Conservation (phyloP, 2,329 filamentous ascomycete species). For the Aspergillus novofumigatus region DNA sequence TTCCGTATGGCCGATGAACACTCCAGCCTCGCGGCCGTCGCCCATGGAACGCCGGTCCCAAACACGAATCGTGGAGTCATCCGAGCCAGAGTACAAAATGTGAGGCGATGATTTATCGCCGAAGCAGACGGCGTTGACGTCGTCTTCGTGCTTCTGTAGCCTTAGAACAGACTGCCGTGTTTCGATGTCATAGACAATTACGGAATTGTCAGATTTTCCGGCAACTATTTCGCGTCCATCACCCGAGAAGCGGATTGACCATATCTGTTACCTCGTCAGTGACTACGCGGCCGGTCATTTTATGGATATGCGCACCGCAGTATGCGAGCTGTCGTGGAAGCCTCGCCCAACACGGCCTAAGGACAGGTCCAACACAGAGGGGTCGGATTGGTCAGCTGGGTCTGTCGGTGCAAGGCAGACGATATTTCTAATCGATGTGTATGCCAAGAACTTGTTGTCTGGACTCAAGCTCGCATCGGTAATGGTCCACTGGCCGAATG, state of each 20-base stretch:
- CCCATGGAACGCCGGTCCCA: constrained; percentile 80
- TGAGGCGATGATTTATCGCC: constrained; percentile 85
- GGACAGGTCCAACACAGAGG: constrained; percentile 71
- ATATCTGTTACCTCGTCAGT: constrained; percentile 55
- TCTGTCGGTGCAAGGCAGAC: constrained; percentile 87
- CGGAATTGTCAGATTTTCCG: constrained; percentile 72
- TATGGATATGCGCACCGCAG: constrained; percentile 37
- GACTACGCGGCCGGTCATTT: background rate
- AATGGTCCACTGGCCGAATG: constrained; percentile 89
- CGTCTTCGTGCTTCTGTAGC: constrained; percentile 73
- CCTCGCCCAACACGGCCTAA: constrained; percentile 34
- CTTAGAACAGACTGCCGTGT: constrained; percentile 68
- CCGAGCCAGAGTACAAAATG: constrained; percentile 91
- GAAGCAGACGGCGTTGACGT: constrained; percentile 96
- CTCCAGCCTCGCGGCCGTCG: constrained; percentile 58
- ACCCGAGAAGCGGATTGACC: constrained; percentile 87
- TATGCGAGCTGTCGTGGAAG: constrained; percentile 33
- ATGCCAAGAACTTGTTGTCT: constrained; percentile 87
- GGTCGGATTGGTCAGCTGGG: constrained; percentile 73
- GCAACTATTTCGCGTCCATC: constrained; percentile 88
- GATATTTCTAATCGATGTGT: constrained; percentile 78
- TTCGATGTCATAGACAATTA: constrained; percentile 92
- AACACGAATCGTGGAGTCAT: constrained; percentile 89
- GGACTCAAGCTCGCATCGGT: constrained; percentile 89
- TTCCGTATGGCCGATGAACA: constrained; percentile 63